Conservation (phyloP, 139 green algal species). For the Closterium sp. region DNA sequence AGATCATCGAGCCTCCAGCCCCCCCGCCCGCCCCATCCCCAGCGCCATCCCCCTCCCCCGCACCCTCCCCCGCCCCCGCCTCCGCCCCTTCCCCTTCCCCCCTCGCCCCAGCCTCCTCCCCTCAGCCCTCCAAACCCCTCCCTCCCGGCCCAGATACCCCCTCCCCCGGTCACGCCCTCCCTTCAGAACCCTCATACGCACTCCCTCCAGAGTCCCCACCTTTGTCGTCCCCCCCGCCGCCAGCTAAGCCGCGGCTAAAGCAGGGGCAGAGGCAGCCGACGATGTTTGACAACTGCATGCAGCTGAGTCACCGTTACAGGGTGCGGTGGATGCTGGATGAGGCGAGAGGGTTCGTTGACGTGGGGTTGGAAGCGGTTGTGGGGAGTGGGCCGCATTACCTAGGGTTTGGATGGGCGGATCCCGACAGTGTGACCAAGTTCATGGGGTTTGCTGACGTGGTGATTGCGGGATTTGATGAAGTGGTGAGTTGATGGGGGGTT, state of each 20-base stretch:
- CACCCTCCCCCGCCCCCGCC: neutral
- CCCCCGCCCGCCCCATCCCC: neutral
- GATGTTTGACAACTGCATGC: slow-evolving; percentile 45
- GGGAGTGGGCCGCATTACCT: neutral
- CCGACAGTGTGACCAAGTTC: neutral
- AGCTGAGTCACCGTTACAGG: slow-evolving; percentile 29
- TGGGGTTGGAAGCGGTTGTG: slow-evolving; percentile 17
- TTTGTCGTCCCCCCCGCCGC: neutral
- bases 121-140: neutral
- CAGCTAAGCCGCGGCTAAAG: neutral
- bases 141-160: neutral
- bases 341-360: slow-evolving; percentile 21
- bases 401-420: slow-evolving; percentile 33
- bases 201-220: neutral
- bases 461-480: slow-evolving; percentile 4
- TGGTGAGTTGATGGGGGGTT: neutral
- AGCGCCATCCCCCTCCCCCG: neutral
- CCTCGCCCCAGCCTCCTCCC: neutral
- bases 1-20: slow-evolving; percentile 3
- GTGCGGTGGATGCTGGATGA: slow-evolving; percentile 35
- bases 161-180: neutral
- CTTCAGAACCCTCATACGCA: neutral
- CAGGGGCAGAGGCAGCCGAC: slow-evolving; percentile 27
- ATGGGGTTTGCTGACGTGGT: slow-evolving; percentile 30
- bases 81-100: neutral